Conservation (phyloP, 495 filamentous ascomycete genomes). For the Penicillium angulare region DNA sequence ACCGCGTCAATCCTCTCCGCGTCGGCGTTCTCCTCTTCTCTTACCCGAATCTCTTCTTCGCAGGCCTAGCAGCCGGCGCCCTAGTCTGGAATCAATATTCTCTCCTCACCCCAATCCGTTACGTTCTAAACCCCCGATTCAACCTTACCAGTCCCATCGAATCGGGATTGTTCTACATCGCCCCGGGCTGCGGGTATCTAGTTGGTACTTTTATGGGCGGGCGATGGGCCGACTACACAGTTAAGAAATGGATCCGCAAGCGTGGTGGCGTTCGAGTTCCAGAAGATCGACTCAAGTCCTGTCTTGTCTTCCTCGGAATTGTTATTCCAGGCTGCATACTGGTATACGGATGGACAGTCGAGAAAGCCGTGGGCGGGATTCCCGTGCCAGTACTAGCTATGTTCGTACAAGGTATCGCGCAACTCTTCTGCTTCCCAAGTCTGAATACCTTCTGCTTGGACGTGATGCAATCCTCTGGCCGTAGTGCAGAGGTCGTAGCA, state of each 20-base stretch:
- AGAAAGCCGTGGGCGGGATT: constrained; percentile 64
- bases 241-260: constrained; percentile 60
- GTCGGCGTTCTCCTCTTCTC: constrained; percentile 54
- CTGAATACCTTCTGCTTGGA: constrained; percentile 76
- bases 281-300: constrained; percentile 66
- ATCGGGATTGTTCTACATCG: constrained; percentile 70
- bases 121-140: constrained; percentile 72
- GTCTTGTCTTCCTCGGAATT: constrained; percentile 57
- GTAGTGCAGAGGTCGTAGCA: constrained; percentile 66
- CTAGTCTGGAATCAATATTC: constrained; percentile 75
- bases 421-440: constrained; percentile 70
- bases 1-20: constrained; percentile 61
- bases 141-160: constrained; percentile 63
- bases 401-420: constrained; percentile 69
- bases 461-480: constrained; percentile 59
- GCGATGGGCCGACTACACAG: constrained; percentile 64
- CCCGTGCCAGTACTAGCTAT: constrained; percentile 66
- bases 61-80: constrained; percentile 56
- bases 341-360: constrained; percentile 70
- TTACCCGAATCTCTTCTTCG: constrained; percentile 66
- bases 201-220: constrained; percentile 69
- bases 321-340: constrained; percentile 65
- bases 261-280: constrained; percentile 58
- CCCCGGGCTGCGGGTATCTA: constrained; percentile 69
- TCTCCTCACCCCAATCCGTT: constrained; percentile 70